phyloP scores from a whole-genome alignment of 1,284 basidiomycete species.

The Volvariella surrecta region DNA sequence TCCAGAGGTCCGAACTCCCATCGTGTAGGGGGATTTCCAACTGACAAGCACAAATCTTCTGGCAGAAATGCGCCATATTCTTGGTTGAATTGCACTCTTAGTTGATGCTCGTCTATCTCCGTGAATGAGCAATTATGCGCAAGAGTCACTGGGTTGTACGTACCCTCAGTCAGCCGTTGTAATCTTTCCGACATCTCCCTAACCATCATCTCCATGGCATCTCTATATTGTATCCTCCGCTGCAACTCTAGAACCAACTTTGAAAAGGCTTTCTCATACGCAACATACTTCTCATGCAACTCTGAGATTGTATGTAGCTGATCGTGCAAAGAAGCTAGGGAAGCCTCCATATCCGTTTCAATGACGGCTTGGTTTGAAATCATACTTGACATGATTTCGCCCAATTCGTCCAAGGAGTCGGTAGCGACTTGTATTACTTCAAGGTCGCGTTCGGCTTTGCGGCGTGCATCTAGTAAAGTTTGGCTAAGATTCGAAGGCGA shows the following conservation, averaged over 20 bases:
- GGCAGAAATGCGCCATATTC: conserved; percentile 67
- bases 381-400: conserved; percentile 72
- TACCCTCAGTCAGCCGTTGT: conserved; percentile 56
- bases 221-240: conserved; percentile 56
- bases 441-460: conserved; percentile 34
- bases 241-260: conserved; percentile 65
- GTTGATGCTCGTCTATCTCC: conserved; percentile 51
- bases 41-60: conserved; percentile 65
- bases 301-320: conserved; percentile 54
- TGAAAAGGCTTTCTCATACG: conserved; percentile 63
- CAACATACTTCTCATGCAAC: conserved; percentile 52
- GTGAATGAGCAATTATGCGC: conserved; percentile 4
- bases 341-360: too few species aligned
- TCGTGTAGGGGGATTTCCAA: conserved; percentile 61
- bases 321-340: conserved; percentile 34
- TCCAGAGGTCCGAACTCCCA: conserved; percentile 55
- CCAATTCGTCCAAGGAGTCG: conserved; percentile 65
- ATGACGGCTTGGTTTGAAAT: conserved; percentile 45
- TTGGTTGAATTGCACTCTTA: conserved; percentile 59
- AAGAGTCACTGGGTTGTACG: conserved; percentile 9
- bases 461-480: conserved; percentile 36
- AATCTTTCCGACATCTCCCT: conserved; percentile 55
- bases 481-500: conserved; percentile 26
- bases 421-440: conserved; percentile 38
- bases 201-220: conserved; percentile 55